These are phyloP conservation scores for Smittium culicis DNA, from an alignment of 371 early-diverging fungal genomes.

Conservation along the genomic window DNA sequence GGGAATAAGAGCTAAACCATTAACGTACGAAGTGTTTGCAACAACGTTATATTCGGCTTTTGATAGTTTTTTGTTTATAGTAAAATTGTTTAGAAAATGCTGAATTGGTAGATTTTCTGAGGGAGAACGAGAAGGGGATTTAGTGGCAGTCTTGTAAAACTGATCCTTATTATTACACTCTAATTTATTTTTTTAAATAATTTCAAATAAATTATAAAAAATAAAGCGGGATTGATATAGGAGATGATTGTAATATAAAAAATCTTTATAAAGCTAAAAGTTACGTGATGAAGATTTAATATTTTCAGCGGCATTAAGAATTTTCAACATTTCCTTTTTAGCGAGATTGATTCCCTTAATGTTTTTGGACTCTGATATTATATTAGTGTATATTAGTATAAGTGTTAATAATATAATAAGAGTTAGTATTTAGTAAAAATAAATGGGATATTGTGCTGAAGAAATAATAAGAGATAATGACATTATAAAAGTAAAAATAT, in stretches of 20 bases:
- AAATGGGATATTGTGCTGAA: neutral
- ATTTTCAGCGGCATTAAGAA: neutral
- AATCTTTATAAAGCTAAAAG: neutral
- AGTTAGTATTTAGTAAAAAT: too few relatives aligned
- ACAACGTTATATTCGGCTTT: slow-evolving; percentile 46
- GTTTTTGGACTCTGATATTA: neutral
- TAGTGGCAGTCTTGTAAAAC: too few relatives aligned
- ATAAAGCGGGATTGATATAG: neutral
- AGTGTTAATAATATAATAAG: too few relatives aligned
- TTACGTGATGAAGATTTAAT: too few relatives aligned
- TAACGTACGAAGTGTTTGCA: slow-evolving; percentile 49
- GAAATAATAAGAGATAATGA: too few relatives aligned
- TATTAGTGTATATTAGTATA: too few relatives aligned
- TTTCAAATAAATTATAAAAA: neutral
- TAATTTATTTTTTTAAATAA: too few relatives aligned
- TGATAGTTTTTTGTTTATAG: slow-evolving; percentile 14
- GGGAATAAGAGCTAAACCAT: slow-evolving; percentile 53
- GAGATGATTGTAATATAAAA: neutral
- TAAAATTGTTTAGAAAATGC: neutral
- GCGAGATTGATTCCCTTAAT: neutral
- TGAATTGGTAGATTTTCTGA: too few relatives aligned
- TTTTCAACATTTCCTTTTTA: neutral
- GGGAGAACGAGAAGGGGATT: too few relatives aligned
- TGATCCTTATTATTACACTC: too few relatives aligned
- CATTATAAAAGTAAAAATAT: too few relatives aligned